phyloP scores from a whole-genome alignment of 1,284 basidiomycete genomes.

The Melampsora americana region DNA sequence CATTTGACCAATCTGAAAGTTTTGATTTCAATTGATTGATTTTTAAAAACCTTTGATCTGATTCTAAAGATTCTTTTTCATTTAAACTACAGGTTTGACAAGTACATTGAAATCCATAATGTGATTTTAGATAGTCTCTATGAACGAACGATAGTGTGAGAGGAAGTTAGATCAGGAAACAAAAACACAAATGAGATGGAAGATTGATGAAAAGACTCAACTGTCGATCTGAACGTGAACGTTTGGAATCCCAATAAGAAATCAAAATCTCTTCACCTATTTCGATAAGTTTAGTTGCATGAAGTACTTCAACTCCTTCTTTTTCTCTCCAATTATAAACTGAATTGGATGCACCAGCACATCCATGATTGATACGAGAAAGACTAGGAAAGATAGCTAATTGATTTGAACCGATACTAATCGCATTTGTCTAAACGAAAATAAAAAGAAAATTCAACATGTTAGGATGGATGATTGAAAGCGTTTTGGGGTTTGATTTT shows the following conservation, averaged over 20 bases:
- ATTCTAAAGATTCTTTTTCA: conserved; percentile 10
- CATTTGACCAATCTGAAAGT: conserved; percentile 19
- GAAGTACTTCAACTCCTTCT: conserved; percentile 22
- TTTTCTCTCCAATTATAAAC: conserved; percentile 33
- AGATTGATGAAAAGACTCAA: conserved; percentile 8
- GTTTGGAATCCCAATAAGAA: conserved; percentile 40
- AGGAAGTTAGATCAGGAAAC: neutral
- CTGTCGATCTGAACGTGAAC: conserved; percentile 22
- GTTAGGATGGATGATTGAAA: no score
- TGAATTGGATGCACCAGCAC: conserved; percentile 35
- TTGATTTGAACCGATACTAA: conserved; percentile 19
- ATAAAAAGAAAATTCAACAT: neutral
- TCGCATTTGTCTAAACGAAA: conserved; percentile 28
- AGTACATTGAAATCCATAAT: conserved; percentile 33
- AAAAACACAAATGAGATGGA: neutral
- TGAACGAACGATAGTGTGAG: neutral
- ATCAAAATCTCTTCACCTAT: conserved; percentile 37
- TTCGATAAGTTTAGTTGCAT: conserved; percentile 25
- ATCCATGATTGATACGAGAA: conserved; percentile 40
- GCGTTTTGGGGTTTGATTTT: no score
- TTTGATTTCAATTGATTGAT: conserved; percentile 39
- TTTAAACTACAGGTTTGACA: conserved; percentile 20
- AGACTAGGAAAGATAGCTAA: conserved; percentile 37
- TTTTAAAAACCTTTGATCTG: conserved; percentile 21
- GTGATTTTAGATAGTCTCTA: conserved; percentile 7